phyloP scores from a whole-genome alignment of 768 basidiomycete species.

The Rhizopogon vesiculosus region DNA sequence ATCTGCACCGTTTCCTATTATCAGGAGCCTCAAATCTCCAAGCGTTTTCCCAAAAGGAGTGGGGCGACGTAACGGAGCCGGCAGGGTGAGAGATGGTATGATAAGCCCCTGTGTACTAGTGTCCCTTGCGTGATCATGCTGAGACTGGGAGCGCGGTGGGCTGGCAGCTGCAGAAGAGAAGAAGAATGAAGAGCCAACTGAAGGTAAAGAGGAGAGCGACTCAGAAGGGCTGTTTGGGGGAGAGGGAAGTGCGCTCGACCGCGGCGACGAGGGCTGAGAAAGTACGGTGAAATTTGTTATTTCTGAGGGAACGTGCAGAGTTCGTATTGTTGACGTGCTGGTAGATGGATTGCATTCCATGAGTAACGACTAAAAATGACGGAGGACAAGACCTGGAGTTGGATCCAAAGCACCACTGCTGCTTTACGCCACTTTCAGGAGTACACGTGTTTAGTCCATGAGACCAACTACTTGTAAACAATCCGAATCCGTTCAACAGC shows the following conservation, averaged over 20 bases:
- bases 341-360: conserved; percentile 26
- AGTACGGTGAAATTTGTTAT: conserved; percentile 6
- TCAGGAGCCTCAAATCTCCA: conserved; percentile 54
- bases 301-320: conserved; percentile 23
- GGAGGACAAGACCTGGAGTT: background rate
- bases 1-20: conserved; percentile 41
- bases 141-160: conserved; percentile 48
- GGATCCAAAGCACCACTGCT: background rate
- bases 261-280: conserved; percentile 45
- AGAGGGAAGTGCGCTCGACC: conserved; percentile 47
- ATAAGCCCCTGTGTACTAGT: conserved; percentile 48
- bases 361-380: conserved; percentile 4
- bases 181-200: conserved; percentile 71
- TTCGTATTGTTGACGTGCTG: conserved; percentile 38
- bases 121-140: conserved; percentile 34
- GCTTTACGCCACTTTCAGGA: conserved; percentile 5
- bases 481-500: too few species aligned
- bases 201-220: conserved; percentile 67
- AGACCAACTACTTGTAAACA: too few species aligned
- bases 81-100: conserved; percentile 65
- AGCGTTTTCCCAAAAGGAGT: conserved; percentile 67
- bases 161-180: conserved; percentile 71
- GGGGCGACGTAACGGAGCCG: conserved; percentile 55
- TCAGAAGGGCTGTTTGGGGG: conserved; percentile 60
- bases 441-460: conserved; percentile 29